These are phyloP conservation scores for Tulasnella sp. DNA, from an alignment of 768 basidiomycete species.

Conservation along the genomic window DNA sequence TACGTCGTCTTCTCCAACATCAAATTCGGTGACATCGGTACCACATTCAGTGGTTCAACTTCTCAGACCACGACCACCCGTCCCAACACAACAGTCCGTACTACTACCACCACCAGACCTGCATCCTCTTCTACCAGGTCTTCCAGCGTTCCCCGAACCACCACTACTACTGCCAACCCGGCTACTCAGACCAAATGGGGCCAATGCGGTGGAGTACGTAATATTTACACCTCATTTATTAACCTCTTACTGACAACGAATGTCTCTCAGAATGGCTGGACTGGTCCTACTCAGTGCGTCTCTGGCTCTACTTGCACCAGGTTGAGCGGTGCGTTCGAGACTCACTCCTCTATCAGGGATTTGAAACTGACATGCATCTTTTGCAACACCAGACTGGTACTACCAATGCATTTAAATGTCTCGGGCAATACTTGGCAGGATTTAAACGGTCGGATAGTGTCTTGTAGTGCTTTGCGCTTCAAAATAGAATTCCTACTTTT, in stretches of 20 bases:
- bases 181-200: conserved; percentile 14
- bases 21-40: conserved; percentile 16
- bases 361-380: too few relatives aligned
- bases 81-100: neutral
- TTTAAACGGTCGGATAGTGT: too few relatives aligned
- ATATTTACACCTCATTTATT: neutral
- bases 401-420: too few relatives aligned
- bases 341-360: too few relatives aligned
- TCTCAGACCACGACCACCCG: conserved; percentile 4
- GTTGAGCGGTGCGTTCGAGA: too few relatives aligned
- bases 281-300: conserved; percentile 10
- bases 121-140: conserved; percentile 1
- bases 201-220: conserved; percentile 7
- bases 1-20: conserved; percentile 14
- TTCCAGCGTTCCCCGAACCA: conserved; percentile 11
- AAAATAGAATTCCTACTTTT: too few relatives aligned
- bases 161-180: conserved; percentile 15
- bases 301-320: too few relatives aligned
- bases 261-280: neutral
- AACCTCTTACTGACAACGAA: neutral
- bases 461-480: too few relatives aligned
- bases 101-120: conserved; percentile 4
- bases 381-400: too few relatives aligned
- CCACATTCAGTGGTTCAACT: neutral
- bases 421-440: too few relatives aligned